Conservation (phyloP, 2,329 filamentous ascomycete genomes). For the Ophiostoma angusticollis region DNA sequence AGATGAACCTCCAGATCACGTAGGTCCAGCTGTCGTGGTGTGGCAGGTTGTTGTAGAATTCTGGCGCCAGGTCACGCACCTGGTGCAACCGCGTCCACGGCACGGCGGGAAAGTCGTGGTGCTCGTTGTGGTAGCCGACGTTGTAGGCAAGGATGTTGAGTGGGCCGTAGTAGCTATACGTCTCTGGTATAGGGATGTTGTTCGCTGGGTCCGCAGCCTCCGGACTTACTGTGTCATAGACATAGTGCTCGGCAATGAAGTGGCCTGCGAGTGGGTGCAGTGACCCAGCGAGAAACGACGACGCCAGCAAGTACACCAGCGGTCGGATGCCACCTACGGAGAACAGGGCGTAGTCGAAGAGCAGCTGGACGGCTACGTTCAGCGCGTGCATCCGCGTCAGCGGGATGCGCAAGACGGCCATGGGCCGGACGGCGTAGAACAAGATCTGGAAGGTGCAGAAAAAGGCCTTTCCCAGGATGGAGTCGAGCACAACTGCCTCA, state of each 20-base stretch:
- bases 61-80: slow-evolving; percentile 66
- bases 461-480: slow-evolving; percentile 90
- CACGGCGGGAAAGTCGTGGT: slow-evolving; percentile 95
- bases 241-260: slow-evolving; percentile 97
- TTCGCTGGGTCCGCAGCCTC: slow-evolving; percentile 45
- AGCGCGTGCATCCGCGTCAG: slow-evolving; percentile 73
- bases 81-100: slow-evolving; percentile 80
- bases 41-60: slow-evolving; percentile 86
- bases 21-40: slow-evolving; percentile 81
- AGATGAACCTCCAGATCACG: slow-evolving; percentile 92
- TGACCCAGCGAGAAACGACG: slow-evolving; percentile 84
- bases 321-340: slow-evolving; percentile 47
- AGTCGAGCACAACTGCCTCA: slow-evolving; percentile 88
- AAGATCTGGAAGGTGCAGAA: slow-evolving; percentile 99
- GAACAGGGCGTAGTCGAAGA: slow-evolving; percentile 63
- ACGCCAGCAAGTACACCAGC: slow-evolving; percentile 72
- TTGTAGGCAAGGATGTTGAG: slow-evolving; percentile 94
- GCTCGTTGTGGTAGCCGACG: slow-evolving; percentile 94
- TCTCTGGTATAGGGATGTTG: slow-evolving; percentile 67
- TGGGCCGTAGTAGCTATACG: slow-evolving; percentile 90
- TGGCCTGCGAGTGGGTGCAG: slow-evolving; percentile 91
- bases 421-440: slow-evolving; percentile 93
- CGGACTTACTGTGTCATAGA: slow-evolving; percentile 53
- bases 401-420: slow-evolving; percentile 83
- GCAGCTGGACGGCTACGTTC: slow-evolving; percentile 66